Evolutionary conservation across 1,284 basidiomycete genomes (phyloP), one percentile per base, ranked within the genome.

Genomic region (Heterobasidion irregulare): DNA sequence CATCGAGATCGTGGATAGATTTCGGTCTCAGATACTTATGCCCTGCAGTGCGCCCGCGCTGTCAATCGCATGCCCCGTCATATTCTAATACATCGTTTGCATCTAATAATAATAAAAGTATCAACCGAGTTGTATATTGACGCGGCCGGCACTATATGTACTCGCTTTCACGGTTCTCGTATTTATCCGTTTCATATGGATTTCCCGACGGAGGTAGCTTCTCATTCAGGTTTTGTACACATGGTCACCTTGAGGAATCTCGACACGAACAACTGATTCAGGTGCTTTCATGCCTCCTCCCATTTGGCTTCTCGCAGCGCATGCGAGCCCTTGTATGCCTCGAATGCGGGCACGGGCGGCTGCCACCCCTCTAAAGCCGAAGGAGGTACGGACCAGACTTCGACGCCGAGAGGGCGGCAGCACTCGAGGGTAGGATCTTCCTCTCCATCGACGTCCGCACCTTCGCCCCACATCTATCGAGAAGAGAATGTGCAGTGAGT

Each of bases 21-120:
- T 92, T 95, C 2, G 97, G 97, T 15, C 84, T 78, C 41, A 98
- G 84, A 67, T 94, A 88, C 62, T 91, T 93, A 72, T 98, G 94
- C 13, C 84, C 89, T 92, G 62, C 1, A 53, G 26, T 26, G 26
- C 26, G 5, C 26, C 26, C 26, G 26, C 26, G 26, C 26, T 5
- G 26, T 26, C 26, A 26, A 26, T 3, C 26, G 26, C 26, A 26
- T 26, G 26, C 26, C 26, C 6, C 26, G 4, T 26, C 26, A 5
- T 5, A 26, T 26, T 26, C 26, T 5, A 26, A 26, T 26, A 26
- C 26, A 6, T 26, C 26, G 26, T 26, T 26, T 26, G 2, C 26
- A 26, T 26, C 26, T 26, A 26, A 26, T 26, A 26, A 26, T 26
- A 26, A 26, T 18, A 26, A 26, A 26, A 26, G 6, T 6, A 26